Base-by-base conservation (phyloP, 2,329 filamentous ascomycete species). In the Emmonsiellopsis sp. region DNA sequence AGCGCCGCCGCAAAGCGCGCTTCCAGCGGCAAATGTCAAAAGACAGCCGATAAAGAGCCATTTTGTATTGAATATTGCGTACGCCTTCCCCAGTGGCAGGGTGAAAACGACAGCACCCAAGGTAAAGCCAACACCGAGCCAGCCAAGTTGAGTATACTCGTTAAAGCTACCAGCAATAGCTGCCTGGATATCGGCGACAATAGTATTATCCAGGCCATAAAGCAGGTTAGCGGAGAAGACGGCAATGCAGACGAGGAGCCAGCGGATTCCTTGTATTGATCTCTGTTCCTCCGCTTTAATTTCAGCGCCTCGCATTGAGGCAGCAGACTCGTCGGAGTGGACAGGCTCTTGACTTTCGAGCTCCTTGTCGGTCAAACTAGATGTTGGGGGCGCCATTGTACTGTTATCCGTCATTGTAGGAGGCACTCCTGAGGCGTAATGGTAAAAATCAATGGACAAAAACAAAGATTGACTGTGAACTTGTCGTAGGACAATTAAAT, bases 121-220 rank as follows among this genome's bases (percentile, higher is more conserved):
- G 0, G 72, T 61, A 53, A 78, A 76, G 0, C 66, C 66, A 5
- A 68, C 65, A 30, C 63, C 64, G 10, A 77, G 61, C 75, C 75
- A 78, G 3, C 68, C 61, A 7, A 78, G 63, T 44, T 73, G 68
- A 6, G 66, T 58, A 34, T 73, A 57, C 1, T 69, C 57, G 15
- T 66, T 61, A 32, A 76, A 73, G 0, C 60, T 56, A n/a, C 66
- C 60, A 10, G 74, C 61, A 15, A 77, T 70, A 7, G 66, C 62
- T 0, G 69, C 70, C 52, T 78, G 74, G 2, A 75, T 70, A 57
- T 76, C 76, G 3, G 78, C 70, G 26, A 75, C 66, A 7, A 79
- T 77, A 2, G 79, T 79, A 0, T 76, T 79, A 4, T 70, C 68
- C 2, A 70, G 57, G 7, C 62, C 62, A 51, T 61, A 69, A 13